phyloP scores from a whole-genome alignment of 345 rosid genomes.

The Euphorbia tirucalli region DNA sequence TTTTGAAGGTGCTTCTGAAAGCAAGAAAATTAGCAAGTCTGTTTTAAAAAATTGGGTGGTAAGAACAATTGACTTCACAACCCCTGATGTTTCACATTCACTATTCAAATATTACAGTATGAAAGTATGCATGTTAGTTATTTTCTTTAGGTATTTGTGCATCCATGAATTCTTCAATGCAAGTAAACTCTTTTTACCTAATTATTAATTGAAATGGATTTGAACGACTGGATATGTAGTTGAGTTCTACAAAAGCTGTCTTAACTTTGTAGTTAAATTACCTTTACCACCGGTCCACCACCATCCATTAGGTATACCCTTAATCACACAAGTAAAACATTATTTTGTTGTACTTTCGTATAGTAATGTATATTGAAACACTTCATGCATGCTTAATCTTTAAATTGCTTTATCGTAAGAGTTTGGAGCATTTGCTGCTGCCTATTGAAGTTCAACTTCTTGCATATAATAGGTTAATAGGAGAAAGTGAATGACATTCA shows the following conservation, averaged over 20 bases:
- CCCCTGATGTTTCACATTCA: neutral
- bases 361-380: neutral
- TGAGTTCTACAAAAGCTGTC: neutral
- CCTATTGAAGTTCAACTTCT: neutral
- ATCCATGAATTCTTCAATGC: neutral
- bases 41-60: conserved; percentile 40
- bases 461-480: neutral
- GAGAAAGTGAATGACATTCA: too few species aligned
- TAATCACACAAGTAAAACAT: neutral
- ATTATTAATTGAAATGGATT: neutral
- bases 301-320: neutral
- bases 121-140: neutral
- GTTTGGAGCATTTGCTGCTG: neutral
- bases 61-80: neutral
- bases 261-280: too few species aligned
- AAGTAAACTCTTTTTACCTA: neutral
- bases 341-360: neutral
- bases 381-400: neutral
- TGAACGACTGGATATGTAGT: neutral
- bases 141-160: neutral
- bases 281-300: too few species aligned
- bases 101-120: neutral
- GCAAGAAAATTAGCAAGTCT: conserved; percentile 31
- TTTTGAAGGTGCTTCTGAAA: conserved; percentile 34
- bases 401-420: neutral